Conservation (phyloP, 805 yeast species). For the Saccharomycopsis fodiens region DNA sequence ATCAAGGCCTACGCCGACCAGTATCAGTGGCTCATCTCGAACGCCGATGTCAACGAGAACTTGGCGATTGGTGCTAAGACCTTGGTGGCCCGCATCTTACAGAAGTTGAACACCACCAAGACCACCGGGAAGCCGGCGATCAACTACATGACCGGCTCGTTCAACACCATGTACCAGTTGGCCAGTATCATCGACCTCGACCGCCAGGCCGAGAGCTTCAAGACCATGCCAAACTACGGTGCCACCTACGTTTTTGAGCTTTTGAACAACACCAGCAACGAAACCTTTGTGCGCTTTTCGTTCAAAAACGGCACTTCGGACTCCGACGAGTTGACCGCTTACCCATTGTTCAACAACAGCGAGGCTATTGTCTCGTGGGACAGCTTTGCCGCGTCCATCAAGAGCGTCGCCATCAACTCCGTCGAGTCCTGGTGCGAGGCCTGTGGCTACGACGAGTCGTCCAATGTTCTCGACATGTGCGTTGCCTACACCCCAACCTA, state of each 20-base stretch:
- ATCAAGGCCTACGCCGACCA: constrained; percentile 33
- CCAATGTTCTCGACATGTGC: constrained; percentile 28
- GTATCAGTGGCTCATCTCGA: constrained; percentile 32
- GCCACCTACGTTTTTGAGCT: constrained; percentile 39
- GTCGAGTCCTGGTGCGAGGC: constrained; percentile 33
- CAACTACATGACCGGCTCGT: constrained; percentile 39
- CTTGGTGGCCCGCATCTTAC: constrained; percentile 30
- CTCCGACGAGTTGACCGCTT: constrained; percentile 26
- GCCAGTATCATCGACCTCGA: constrained; percentile 31
- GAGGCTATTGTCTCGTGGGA: constrained; percentile 30
- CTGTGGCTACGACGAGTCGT: constrained; percentile 27
- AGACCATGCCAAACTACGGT: constrained; percentile 42
- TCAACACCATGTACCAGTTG: constrained; percentile 36
- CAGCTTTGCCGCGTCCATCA: constrained; percentile 28
- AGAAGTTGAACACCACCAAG: constrained; percentile 32
- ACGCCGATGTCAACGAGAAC: constrained; percentile 24
- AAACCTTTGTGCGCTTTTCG: constrained; percentile 34
- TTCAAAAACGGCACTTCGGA: constrained; percentile 39
- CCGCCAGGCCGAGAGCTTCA: constrained; percentile 30
- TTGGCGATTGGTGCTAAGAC: constrained; percentile 38
- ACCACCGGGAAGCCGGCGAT: constrained; percentile 31
- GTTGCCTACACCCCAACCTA: constrained; percentile 28
- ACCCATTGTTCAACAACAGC: constrained; percentile 32
- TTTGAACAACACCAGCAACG: constrained; percentile 24
- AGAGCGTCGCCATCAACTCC: constrained; percentile 25